phyloP scores from a whole-genome alignment of 108 stramenopile genomes.

The Cyclotella sp. region DNA sequence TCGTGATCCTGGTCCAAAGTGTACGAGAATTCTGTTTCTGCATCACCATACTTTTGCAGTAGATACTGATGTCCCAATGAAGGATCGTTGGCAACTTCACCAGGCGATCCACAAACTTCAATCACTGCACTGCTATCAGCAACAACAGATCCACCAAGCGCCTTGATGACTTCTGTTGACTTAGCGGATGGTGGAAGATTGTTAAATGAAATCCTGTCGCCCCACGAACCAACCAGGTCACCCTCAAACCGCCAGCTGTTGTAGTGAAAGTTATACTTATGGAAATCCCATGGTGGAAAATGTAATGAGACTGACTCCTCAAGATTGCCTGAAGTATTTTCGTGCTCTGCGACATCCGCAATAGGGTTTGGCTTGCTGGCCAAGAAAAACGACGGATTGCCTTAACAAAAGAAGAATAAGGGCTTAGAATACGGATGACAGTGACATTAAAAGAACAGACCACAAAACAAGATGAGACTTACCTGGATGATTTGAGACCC shows the following conservation, averaged over 20 bases:
- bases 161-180: conserved; percentile 16
- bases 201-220: conserved; percentile 28
- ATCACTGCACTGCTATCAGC: conserved; percentile 22
- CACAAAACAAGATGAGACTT: not conserved
- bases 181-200: conserved; percentile 34
- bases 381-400: conserved; percentile 11
- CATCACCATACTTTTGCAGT: conserved; percentile 37
- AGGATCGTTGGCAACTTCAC: conserved; percentile 47
- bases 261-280: conserved; percentile 29
- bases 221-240: conserved; percentile 27
- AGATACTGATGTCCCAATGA: conserved; percentile 37
- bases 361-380: conserved; percentile 24
- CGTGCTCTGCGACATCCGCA: conserved; percentile 25
- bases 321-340: conserved; percentile 29
- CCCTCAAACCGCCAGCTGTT: conserved; percentile 38
- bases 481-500: conserved; percentile 34
- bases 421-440: not conserved
- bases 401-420: not conserved
- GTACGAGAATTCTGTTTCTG: conserved; percentile 24
- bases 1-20: conserved; percentile 52
- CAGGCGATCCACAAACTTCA: conserved; percentile 50
- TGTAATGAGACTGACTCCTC: conserved; percentile 31
- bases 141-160: conserved; percentile 29
- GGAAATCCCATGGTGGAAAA: conserved; percentile 32
- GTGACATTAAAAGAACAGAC: not conserved